Percentiles rank a stretch among this genome's conserved stretches.
Conservation (phyloP, 2,329 filamentous ascomycete genomes). For the Aspergillus tanneri region DNA sequence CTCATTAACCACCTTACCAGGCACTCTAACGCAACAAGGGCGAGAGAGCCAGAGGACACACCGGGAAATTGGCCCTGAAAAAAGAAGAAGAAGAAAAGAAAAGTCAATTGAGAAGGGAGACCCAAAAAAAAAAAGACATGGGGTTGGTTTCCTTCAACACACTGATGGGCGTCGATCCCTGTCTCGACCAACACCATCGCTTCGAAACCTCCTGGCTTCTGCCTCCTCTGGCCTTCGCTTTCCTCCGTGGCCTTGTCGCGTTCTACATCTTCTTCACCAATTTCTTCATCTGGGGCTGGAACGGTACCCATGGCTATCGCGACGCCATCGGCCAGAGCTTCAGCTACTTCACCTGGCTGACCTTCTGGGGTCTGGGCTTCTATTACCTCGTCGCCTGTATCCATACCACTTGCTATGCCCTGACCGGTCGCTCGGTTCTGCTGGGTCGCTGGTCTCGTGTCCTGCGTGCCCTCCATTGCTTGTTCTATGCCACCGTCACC, state of each 20-base stretch:
- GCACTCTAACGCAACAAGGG: too few species aligned
- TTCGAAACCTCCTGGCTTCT: slow-evolving; percentile 82
- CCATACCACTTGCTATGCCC: slow-evolving; percentile 69
- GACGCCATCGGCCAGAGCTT: slow-evolving; percentile 58
- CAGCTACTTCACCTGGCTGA: slow-evolving; percentile 79
- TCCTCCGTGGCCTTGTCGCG: slow-evolving; percentile 48
- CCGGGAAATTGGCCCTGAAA: too few species aligned
- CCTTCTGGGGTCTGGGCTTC: slow-evolving; percentile 79
- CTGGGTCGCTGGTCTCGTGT: slow-evolving; percentile 60
- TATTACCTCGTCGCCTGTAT: slow-evolving; percentile 68
- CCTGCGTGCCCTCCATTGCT: slow-evolving; percentile 63
- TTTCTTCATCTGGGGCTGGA: slow-evolving; percentile 67
- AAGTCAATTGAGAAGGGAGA: too few species aligned
- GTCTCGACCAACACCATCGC: slow-evolving; percentile 54
- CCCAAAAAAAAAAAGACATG: too few species aligned
- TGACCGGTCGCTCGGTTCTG: slow-evolving; percentile 52
- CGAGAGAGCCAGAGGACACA: too few species aligned
- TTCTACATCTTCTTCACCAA: slow-evolving; percentile 67
- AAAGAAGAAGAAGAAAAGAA: too few species aligned
- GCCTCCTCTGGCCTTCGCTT: slow-evolving; percentile 62
- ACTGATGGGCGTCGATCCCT: slow-evolving; percentile 38
- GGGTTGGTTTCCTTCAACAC: slow-evolving; percentile 16
- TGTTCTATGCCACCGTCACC: slow-evolving; percentile 63
- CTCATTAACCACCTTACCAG: too few species aligned
- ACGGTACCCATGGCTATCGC: slow-evolving; percentile 56